phyloP scores from a whole-genome alignment of 768 basidiomycete genomes.

The Lactarius hatsudake region DNA sequence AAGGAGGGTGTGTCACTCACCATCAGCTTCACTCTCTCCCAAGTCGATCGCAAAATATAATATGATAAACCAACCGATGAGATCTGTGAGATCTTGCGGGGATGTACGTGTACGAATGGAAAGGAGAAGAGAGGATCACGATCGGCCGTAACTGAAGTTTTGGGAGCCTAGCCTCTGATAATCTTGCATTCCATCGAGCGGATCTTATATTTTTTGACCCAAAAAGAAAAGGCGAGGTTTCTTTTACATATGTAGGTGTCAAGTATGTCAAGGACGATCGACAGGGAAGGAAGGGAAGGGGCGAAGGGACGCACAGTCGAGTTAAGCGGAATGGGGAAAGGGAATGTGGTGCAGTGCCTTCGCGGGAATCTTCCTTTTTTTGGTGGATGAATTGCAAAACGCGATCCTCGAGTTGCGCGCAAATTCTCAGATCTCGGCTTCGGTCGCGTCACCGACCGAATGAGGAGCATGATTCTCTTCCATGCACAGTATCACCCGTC shows the following conservation, averaged over 20 bases:
- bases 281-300: neutral
- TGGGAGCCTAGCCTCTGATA: neutral
- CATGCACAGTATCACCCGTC: neutral
- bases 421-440: neutral
- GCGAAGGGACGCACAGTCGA: neutral
- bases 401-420: neutral
- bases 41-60: neutral
- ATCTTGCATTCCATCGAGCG: neutral
- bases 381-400: neutral
- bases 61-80: neutral
- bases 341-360: neutral
- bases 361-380: neutral
- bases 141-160: neutral
- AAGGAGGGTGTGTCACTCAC: neutral
- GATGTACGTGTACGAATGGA: neutral
- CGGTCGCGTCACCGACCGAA: neutral
- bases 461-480: neutral
- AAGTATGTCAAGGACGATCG: neutral
- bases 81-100: neutral
- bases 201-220: neutral
- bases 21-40: neutral
- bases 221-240: neutral
- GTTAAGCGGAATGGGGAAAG: conserved; percentile 3
- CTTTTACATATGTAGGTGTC: neutral
- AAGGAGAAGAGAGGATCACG: neutral